Conservation (phyloP, 1,284 basidiomycete genomes). For the Pterula multifida region DNA sequence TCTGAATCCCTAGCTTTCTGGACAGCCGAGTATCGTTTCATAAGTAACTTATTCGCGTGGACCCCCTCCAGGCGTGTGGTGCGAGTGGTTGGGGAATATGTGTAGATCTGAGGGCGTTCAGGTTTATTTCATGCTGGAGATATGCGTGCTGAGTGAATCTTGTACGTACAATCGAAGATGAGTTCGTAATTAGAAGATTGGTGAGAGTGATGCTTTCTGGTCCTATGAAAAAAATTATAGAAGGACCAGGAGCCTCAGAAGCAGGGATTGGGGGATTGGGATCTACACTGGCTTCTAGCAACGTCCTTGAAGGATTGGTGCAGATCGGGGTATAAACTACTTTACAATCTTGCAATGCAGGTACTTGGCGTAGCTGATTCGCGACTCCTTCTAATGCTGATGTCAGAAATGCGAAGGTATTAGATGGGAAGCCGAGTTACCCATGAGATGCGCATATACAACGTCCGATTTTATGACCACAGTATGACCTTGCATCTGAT, state of each 20-base stretch:
- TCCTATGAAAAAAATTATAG: slow-evolving; percentile 74
- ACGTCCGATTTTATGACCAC: slow-evolving; percentile 66
- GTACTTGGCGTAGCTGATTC: neutral
- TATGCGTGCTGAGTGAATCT: neutral
- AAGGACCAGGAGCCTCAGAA: slow-evolving; percentile 6
- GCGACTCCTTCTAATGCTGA: neutral
- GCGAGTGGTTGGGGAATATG: slow-evolving; percentile 57
- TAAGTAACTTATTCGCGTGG: slow-evolving; percentile 75
- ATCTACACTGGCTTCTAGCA: neutral
- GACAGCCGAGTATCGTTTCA: slow-evolving; percentile 80
- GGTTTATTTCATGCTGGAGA: neutral
- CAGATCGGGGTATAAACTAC: neutral
- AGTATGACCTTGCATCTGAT: slow-evolving; percentile 22
- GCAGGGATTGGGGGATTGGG: neutral
- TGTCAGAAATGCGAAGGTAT: slow-evolving; percentile 5
- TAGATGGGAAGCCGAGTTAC: slow-evolving; percentile 23
- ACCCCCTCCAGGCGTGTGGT: slow-evolving; percentile 45
- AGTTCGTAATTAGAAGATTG: slow-evolving; percentile 79
- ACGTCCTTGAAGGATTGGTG: neutral
- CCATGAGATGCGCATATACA: slow-evolving; percentile 60
- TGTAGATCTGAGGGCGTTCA: slow-evolving; percentile 41
- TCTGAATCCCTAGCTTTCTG: slow-evolving; percentile 89
- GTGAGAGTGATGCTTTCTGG: slow-evolving; percentile 73
- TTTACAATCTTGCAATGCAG: neutral
- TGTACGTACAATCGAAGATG: slow-evolving; percentile 22